Evolutionary conservation across 441 rosid genomes (phyloP), one percentile per base, ranked within the genome.

Genomic region (Aquilaria agallochum): DNA sequence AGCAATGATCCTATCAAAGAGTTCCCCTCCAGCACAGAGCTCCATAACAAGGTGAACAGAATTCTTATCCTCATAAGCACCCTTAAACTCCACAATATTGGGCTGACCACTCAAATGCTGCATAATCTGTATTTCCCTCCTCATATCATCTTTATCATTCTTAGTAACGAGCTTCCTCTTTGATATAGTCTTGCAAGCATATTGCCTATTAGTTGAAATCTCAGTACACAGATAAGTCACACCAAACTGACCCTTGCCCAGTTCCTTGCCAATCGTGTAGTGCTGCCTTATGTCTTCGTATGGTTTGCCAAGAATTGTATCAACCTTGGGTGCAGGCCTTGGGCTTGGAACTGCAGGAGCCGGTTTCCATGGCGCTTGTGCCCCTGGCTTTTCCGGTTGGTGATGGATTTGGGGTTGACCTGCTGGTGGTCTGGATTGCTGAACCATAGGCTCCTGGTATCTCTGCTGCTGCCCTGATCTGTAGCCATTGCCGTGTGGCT

Each of bases 241-340:
- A 13, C 90, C 90, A 59, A 85, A 82, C 50, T 80, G 86, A 11
- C 90, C 87, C 70, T 88, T 74, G 9, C 85, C 85, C 60, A 83
- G 42, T 60, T 80, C 85, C 60, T 70, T 83, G 7, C 85, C 85
- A 53, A 78, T 15, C 11, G 79, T 64, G 51, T 81, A 89, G 63
- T 72, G 72, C 12, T 55, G 59, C 62, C 61, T 86, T 58, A 89
- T 74, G 31, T 89, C 93, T 40, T 83, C 93, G 59, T 30, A 83
- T 60, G 92, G 81, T 63, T 84, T 90, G 59, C 81, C 92, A 45
- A 87, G 77, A 59, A 87, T 87, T 2, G 96, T 82, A 64, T 79
- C 83, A 56, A 69, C 58, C 60, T 47, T 74, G 49, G 27, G 64
- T 34, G 63, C 70, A 30, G 62, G 78, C 55, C 36, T 69, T 10